Evolutionary conservation across 495 filamentous ascomycete species (phyloP), one percentile per base, ranked within the genome.

Genomic region (Letharia columbiana): DNA sequence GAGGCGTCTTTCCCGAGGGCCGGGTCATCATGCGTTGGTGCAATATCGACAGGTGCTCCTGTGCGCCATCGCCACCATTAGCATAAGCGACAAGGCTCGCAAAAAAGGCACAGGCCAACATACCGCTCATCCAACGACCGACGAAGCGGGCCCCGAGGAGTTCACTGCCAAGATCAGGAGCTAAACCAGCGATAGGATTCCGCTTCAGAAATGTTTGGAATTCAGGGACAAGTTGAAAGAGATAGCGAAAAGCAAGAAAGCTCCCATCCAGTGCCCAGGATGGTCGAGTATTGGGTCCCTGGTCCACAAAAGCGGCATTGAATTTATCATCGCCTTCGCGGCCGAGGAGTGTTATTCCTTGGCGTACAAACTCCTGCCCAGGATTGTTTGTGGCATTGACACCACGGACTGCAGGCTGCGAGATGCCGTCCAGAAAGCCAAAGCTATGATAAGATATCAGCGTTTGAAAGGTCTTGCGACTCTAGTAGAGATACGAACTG

Each of bases 61-160:
- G 60, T 28, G 6, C 39, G 61, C 20, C 18, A 33, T 31, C 8
- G 33, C 59, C 18, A 49, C 4, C 40, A 37, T 37, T 3, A 20
- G 47, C n/a, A 50, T 39, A 28, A 28, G 12, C 17, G 20, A 28
- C 12, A 35, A 35, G 17, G 35, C 2, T 9, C 37, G 4, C 33
- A 58, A 35, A 1, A 17, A 61, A 7, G 42, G 37, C 23, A 47
- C 23, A 15, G 49, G 45, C 54, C n/a, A 23, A 63, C 72, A 62
- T 73, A 76, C 76, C 76, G 59, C 74, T 76, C 67, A 77, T 76
- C 77, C 77, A 80, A 56, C 77, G 70, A 52, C 77, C 77, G 18
- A 80, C 67, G 6, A 80, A 66, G 49, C 77, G 76, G 33, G 77
- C 75, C 2, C 77, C 77, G 35, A 78, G 69, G 28, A 77, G 73